Evolutionary conservation across 169 alveolate species (phyloP).

Genomic region (Plasmodium knowlesi): DNA sequence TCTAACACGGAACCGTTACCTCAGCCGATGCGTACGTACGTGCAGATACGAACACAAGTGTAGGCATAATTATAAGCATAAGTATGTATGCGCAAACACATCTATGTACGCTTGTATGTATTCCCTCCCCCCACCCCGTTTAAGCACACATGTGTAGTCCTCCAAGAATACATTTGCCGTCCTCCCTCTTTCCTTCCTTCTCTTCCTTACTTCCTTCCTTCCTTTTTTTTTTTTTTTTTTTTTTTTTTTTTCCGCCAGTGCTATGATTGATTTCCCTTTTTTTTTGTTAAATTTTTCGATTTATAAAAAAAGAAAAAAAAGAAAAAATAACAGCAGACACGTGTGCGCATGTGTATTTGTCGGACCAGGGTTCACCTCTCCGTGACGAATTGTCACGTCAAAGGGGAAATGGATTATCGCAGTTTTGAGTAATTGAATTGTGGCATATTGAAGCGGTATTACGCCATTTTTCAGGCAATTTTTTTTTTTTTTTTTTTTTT

Average conservation of each 20-base stretch:
- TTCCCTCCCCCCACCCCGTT: background rate
- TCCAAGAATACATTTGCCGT: background rate
- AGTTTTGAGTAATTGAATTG: background rate
- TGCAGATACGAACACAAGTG: background rate
- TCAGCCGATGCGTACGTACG: background rate
- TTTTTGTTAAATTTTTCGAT: constrained; percentile 58
- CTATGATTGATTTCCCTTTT: background rate
- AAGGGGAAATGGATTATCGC: background rate
- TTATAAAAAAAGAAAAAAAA: constrained; percentile 12
- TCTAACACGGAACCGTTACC: background rate
- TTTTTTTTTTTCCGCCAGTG: background rate
- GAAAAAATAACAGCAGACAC: background rate
- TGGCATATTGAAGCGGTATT: background rate
- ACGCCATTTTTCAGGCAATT: too few species aligned
- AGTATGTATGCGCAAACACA: background rate
- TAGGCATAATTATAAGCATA: background rate
- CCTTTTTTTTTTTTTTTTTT: background rate
- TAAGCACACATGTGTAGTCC: background rate
- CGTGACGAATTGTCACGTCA: background rate
- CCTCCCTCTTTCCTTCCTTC: background rate
- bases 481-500: too few species aligned
- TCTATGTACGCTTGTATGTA: background rate
- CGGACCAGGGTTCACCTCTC: background rate
- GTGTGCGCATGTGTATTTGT: background rate
- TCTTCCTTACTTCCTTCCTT: background rate